A percentile compares a stretch with the other conserved stretches of the same genome.
Evolutionary conservation across 1,139 yeast species (phyloP).

Genomic region (Ogataea hybrid): DNA sequence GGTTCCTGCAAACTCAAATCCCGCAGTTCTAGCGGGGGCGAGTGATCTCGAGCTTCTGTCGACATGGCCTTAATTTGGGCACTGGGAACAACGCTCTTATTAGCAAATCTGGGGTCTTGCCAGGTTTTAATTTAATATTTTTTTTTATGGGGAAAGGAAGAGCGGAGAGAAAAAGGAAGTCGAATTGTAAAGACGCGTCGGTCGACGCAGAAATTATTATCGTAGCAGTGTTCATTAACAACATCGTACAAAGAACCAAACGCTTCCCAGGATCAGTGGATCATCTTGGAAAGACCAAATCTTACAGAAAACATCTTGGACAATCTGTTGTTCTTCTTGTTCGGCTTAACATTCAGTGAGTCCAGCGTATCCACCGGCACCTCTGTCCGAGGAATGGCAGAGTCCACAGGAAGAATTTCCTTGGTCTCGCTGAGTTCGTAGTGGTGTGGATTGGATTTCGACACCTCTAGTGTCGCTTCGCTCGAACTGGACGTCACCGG

Average conservation of each 20-base stretch:
- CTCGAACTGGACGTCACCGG: neutral
- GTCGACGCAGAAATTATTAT: constrained; percentile 2
- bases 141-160: constrained; percentile 10
- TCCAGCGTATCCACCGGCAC: neutral
- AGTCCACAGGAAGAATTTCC: neutral
- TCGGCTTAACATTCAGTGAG: constrained; percentile 1
- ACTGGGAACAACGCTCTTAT: neutral
- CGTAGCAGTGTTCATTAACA: constrained; percentile 4
- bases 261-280: constrained; percentile 4
- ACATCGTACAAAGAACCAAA: constrained; percentile 5
- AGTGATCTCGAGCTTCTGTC: neutral
- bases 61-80: constrained; percentile 1
- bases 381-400: constrained; percentile 6
- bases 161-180: neutral
- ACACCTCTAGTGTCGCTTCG: neutral
- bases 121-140: neutral
- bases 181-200: constrained; percentile 4
- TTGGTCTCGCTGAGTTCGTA: constrained; percentile 7
- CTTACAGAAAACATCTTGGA: constrained; percentile 25
- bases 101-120: neutral
- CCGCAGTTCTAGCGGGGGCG: neutral
- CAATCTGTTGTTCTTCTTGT: constrained; percentile 19
- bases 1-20: neutral
- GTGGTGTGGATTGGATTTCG: neutral
- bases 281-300: constrained; percentile 21